Evolutionary conservation across 345 rosid species (phyloP).

Genomic region (Moricandia moricandioides): DNA sequence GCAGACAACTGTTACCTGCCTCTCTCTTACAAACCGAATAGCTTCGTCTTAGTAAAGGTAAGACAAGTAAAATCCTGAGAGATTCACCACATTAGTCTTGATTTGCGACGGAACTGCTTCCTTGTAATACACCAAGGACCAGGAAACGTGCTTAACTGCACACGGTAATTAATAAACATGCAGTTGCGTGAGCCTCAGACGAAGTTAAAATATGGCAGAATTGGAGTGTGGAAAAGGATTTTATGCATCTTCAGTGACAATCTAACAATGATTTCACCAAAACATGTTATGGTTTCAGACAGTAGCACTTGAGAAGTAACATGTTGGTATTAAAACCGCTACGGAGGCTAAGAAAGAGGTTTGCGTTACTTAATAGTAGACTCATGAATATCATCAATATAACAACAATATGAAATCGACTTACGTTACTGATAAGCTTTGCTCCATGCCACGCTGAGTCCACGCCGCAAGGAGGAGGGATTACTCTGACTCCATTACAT

Average conservation of each 20-base stretch:
- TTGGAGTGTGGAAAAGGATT: not conserved
- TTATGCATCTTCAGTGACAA: not conserved
- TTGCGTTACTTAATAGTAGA: not conserved
- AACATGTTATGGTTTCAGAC: not conserved
- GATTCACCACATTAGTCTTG: conserved; percentile 60
- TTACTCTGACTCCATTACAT: conserved; percentile 59
- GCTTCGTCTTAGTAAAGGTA: not conserved
- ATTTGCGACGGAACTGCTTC: conserved; percentile 65
- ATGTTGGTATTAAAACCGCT: not conserved
- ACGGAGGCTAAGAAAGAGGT: not conserved
- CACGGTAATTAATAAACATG: not conserved
- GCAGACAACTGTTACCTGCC: not conserved
- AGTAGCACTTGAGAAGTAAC: not conserved
- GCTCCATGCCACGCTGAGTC: conserved; percentile 92
- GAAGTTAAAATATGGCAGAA: not conserved
- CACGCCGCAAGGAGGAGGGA: conserved; percentile 67
- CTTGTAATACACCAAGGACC: conserved; percentile 72
- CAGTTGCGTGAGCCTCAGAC: not conserved
- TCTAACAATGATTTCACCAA: not conserved
- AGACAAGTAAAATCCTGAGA: not conserved
- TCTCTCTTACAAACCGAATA: not conserved
- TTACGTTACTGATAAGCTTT: conserved; percentile 80
- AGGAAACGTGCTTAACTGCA: conserved; percentile 84
- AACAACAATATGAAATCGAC: conserved; percentile 8
- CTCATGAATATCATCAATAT: not conserved